phyloP scores from a whole-genome alignment of 2,329 filamentous ascomycete species.

The Arthrobotrys sinensis region DNA sequence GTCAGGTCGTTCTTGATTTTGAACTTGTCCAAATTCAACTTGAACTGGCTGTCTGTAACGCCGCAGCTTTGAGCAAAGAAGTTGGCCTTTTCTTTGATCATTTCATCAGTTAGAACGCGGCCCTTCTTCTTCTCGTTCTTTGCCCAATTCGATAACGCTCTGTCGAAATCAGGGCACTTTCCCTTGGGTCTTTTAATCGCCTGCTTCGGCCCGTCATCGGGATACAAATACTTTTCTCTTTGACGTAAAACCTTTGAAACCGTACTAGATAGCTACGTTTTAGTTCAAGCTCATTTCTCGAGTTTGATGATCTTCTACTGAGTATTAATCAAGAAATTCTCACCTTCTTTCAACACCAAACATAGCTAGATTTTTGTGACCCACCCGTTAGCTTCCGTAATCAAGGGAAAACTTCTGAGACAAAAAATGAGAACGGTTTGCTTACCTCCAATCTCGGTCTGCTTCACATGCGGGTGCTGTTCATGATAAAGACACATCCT shows the following conservation, averaged over 20 bases:
- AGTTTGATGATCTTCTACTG: conserved; percentile 1
- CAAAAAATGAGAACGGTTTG: background rate
- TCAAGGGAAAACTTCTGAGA: conserved; percentile 17
- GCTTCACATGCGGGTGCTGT: conserved; percentile 89
- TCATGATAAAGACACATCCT: conserved; percentile 95
- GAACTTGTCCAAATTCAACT: conserved; percentile 88
- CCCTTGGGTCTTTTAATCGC: conserved; percentile 86
- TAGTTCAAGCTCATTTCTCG: conserved; percentile 39
- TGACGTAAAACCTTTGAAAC: conserved; percentile 98
- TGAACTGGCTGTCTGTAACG: conserved; percentile 79
- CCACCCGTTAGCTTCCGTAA: conserved; percentile 45
- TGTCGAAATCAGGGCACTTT: conserved; percentile 91
- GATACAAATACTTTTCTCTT: conserved; percentile 92
- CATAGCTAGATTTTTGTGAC: conserved; percentile 72
- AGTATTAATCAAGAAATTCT: conserved; percentile 63
- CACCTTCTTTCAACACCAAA: conserved; percentile 99
- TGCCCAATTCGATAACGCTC: conserved; percentile 88
- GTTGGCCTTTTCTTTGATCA: conserved; percentile 85
- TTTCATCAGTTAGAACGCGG: conserved; percentile 80
- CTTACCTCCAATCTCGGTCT: conserved; percentile 93
- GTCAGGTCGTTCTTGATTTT: conserved; percentile 85
- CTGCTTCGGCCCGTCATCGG: conserved; percentile 83
- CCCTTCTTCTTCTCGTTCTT: conserved; percentile 85
- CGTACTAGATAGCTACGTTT: conserved; percentile 75
- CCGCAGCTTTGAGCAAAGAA: conserved; percentile 84